Conservation (phyloP, 2,329 filamentous ascomycete species). For the Sarocladium strictum region DNA sequence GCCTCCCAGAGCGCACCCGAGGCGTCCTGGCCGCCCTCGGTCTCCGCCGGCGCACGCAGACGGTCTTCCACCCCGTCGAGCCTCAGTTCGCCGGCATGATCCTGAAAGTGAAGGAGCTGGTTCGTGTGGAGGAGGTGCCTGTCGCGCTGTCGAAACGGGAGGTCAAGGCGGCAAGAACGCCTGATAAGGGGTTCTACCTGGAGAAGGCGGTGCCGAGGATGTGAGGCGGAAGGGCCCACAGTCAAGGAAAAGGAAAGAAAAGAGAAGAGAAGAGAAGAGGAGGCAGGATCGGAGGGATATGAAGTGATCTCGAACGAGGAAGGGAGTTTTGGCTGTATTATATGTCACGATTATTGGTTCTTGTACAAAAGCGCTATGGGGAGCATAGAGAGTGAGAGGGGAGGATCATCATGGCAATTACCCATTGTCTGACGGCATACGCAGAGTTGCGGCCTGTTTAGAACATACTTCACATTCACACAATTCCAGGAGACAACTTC, state of each 20-base stretch:
- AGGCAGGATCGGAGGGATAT: not conserved
- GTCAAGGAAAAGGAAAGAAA: too few species aligned
- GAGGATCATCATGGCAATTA: not conserved
- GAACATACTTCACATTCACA: not conserved
- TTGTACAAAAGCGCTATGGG: slow-evolving; percentile 5
- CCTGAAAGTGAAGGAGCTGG: slow-evolving; percentile 89
- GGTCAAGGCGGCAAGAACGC: slow-evolving; percentile 65
- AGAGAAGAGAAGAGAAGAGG: slow-evolving; percentile 6
- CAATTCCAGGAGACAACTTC: not conserved
- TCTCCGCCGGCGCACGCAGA: slow-evolving; percentile 75
- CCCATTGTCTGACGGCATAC: not conserved
- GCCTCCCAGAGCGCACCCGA: slow-evolving; percentile 71
- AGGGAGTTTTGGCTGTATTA: slow-evolving; percentile 8
- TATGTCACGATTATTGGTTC: slow-evolving; percentile 4
- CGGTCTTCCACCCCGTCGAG: slow-evolving; percentile 82
- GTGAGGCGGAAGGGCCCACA: too few species aligned
- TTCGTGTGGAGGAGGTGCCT: slow-evolving; percentile 74
- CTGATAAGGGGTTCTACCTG: slow-evolving; percentile 74
- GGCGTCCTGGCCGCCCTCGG: slow-evolving; percentile 82
- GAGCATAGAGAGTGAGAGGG: not conserved
- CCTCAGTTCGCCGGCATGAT: slow-evolving; percentile 83
- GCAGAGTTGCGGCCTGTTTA: too few species aligned
- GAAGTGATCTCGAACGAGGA: not conserved
- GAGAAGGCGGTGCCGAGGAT: slow-evolving; percentile 46
- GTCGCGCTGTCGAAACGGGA: slow-evolving; percentile 56